Evolutionary conservation across 768 basidiomycete genomes (phyloP).

Genomic region (Ephemerocybe angulata): DNA sequence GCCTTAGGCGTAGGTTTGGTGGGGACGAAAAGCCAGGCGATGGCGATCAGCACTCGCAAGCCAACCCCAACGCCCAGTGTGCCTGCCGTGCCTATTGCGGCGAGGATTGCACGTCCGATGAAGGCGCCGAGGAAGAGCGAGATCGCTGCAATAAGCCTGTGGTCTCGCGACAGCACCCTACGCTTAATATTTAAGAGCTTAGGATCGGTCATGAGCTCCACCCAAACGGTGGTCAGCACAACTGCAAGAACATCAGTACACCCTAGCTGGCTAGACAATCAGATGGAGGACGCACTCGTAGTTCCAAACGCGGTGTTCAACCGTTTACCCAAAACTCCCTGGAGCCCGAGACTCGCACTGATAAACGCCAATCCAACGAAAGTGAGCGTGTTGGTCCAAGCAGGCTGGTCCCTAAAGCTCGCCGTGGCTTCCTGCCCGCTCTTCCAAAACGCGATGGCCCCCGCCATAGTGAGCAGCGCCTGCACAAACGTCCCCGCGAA

Average conservation of each 20-base stretch:
- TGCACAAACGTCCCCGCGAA: constrained; percentile 68
- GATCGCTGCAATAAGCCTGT: constrained; percentile 61
- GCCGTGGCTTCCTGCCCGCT: constrained; percentile 56
- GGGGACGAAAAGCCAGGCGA: constrained; percentile 67
- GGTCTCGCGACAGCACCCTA: constrained; percentile 59
- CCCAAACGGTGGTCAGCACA: constrained; percentile 85
- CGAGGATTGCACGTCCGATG: constrained; percentile 54
- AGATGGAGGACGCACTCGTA: constrained; percentile 48
- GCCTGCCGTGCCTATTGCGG: constrained; percentile 54
- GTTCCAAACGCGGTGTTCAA: constrained; percentile 77
- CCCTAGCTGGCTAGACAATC: not conserved
- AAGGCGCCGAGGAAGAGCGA: constrained; percentile 80
- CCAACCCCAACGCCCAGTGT: constrained; percentile 67
- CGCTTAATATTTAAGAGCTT: constrained; percentile 58
- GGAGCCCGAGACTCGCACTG: constrained; percentile 78
- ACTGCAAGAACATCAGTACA: constrained; percentile 35
- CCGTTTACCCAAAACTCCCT: constrained; percentile 83
- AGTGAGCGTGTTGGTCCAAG: constrained; percentile 65
- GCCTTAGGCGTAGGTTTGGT: constrained; percentile 25
- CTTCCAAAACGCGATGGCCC: constrained; percentile 69
- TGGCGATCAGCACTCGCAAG: constrained; percentile 54
- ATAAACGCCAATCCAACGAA: constrained; percentile 76
- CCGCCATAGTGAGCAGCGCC: constrained; percentile 71
- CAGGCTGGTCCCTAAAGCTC: constrained; percentile 51
- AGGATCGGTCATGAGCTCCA: constrained; percentile 82